Evolutionary conservation across 169 alveolate genomes (phyloP).

Genomic region (Plasmodium berghei): DNA sequence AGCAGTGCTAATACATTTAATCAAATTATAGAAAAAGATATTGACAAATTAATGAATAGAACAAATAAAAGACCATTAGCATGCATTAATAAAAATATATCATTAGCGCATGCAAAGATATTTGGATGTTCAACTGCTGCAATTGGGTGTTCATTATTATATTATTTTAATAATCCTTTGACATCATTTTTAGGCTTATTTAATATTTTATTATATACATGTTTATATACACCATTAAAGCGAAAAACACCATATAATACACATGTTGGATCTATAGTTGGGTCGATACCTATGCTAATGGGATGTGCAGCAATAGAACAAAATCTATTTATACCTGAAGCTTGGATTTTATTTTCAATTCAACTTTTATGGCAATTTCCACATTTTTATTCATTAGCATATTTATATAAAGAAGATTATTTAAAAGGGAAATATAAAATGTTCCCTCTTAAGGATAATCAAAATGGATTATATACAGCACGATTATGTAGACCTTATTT

Average conservation of each 20-base stretch:
- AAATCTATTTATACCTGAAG: constrained; percentile 63
- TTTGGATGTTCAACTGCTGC: constrained; percentile 56
- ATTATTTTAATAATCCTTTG: constrained; percentile 57
- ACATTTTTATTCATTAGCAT: constrained; percentile 86
- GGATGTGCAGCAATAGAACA: constrained; percentile 86
- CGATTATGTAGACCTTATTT: constrained; percentile 80
- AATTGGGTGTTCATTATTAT: constrained; percentile 25
- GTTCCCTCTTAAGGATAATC: constrained; percentile 83
- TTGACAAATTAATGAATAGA: constrained; percentile 82
- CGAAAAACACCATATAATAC: constrained; percentile 83
- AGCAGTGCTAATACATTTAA: constrained; percentile 85
- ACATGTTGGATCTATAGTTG: constrained; percentile 87
- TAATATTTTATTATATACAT: constrained; percentile 61
- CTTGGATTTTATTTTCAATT: constrained; percentile 85
- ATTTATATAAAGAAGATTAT: constrained; percentile 86
- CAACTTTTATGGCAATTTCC: constrained; percentile 87
- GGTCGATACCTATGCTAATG: constrained; percentile 86
- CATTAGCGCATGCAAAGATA: constrained; percentile 54
- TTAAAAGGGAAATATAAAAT: constrained; percentile 82
- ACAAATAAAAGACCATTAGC: constrained; percentile 82
- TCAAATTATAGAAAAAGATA: constrained; percentile 83
- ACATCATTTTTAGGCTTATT: constrained; percentile 44
- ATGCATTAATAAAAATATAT: constrained; percentile 17
- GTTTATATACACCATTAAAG: constrained; percentile 71
- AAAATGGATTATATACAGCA: constrained; percentile 84